phyloP scores from a whole-genome alignment of 73 alveolate species.

The Stentor coeruleus region DNA sequence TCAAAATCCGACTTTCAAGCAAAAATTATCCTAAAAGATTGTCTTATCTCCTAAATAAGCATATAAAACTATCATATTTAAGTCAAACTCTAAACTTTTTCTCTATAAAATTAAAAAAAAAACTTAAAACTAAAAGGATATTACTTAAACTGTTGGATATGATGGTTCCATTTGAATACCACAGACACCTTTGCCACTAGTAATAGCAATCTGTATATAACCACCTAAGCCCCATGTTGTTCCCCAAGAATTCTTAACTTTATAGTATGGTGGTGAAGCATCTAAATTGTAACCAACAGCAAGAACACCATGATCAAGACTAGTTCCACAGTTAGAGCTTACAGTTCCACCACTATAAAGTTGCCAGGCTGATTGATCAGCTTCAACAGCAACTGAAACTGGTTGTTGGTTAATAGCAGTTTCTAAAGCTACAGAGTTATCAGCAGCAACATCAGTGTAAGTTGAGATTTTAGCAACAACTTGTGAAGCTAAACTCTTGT shows the following conservation, averaged over 20 bases:
- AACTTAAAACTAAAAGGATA: no score
- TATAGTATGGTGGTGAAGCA: constrained; percentile 29
- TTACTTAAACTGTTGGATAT: constrained; percentile 38
- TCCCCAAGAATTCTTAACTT: constrained; percentile 58
- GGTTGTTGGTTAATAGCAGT: constrained; percentile 59
- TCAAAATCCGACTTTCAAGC: no score
- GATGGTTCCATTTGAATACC: constrained; percentile 41
- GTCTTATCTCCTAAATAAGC: no score
- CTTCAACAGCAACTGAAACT: constrained; percentile 66
- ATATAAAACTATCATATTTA: no score
- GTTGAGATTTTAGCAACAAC: background rate
- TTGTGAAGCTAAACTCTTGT: background rate
- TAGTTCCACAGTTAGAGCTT: constrained; percentile 37
- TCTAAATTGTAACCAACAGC: constrained; percentile 58
- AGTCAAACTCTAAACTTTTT: no score
- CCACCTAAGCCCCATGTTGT: constrained; percentile 51
- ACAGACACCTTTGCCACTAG: constrained; percentile 29
- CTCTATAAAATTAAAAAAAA: no score
- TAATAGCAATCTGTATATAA: constrained; percentile 39
- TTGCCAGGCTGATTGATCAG: constrained; percentile 55
- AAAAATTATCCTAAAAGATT: no score
- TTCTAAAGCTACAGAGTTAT: constrained; percentile 40
- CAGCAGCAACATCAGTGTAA: background rate
- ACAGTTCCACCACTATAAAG: constrained; percentile 57
- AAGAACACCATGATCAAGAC: constrained; percentile 71